Evolutionary conservation across 139 green algal genomes (phyloP).

Genomic region (Coelastrella sp.): DNA sequence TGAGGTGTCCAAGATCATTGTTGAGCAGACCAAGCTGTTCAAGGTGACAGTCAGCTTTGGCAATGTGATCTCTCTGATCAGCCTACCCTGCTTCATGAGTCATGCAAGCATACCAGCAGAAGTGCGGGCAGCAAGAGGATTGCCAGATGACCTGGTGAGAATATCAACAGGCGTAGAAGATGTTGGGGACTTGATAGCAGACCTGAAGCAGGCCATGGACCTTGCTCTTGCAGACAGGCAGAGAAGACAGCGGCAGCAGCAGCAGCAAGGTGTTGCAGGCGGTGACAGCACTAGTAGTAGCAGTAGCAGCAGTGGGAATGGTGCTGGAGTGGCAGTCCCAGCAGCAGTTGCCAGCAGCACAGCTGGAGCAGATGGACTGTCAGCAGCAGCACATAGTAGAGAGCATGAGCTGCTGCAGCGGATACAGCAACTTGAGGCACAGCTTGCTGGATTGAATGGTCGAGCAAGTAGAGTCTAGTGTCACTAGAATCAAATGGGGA

Average conservation of each 20-base stretch:
- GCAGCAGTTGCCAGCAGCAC: background rate
- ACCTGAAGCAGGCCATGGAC: constrained; percentile 72
- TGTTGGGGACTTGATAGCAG: constrained; percentile 83
- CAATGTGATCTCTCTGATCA: constrained; percentile 88
- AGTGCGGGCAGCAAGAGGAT: constrained; percentile 86
- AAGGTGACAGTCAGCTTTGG: constrained; percentile 44
- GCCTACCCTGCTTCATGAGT: constrained; percentile 99
- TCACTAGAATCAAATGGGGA: background rate
- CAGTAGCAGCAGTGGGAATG: constrained; percentile 32
- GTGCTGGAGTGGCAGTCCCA: background rate
- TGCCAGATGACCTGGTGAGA: constrained; percentile 96
- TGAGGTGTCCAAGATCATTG: constrained; percentile 94
- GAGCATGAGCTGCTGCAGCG: constrained; percentile 55
- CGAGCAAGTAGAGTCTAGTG: background rate
- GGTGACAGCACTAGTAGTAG: too few species aligned
- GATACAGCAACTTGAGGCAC: constrained; percentile 52
- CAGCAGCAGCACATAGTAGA: constrained; percentile 32
- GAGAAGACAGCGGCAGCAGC: background rate
- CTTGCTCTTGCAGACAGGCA: constrained; percentile 45
- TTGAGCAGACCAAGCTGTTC: constrained; percentile 74
- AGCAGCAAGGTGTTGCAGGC: background rate
- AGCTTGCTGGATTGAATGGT: constrained; percentile 19
- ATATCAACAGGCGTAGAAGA: constrained; percentile 95
- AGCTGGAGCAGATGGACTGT: background rate
- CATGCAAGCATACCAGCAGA: constrained; percentile 92